Evolutionary conservation across 2,329 filamentous ascomycete species (phyloP).

Genomic region (Cladosporium sp.): DNA sequence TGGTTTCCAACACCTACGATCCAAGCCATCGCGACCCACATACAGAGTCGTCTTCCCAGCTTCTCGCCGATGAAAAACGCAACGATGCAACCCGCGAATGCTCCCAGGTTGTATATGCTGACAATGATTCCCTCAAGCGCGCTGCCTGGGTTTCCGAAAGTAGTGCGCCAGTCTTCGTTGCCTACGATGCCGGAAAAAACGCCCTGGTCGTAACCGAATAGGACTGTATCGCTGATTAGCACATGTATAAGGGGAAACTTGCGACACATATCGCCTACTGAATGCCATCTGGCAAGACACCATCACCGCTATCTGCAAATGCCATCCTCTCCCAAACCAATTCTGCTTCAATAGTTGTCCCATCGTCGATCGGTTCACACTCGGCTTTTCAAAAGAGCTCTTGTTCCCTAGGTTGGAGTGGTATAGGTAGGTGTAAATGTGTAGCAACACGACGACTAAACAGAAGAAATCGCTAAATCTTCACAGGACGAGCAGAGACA

Average conservation of each 20-base stretch:
- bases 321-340: slow-evolving; percentile 26
- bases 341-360: slow-evolving; percentile 3
- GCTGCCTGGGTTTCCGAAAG: slow-evolving; percentile 36
- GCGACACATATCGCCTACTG: background rate
- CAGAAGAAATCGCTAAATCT: background rate
- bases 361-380: background rate
- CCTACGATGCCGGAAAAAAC: slow-evolving; percentile 37
- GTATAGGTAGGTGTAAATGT: background rate
- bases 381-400: background rate
- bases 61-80: slow-evolving; percentile 36
- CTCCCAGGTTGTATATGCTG: slow-evolving; percentile 37
- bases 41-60: slow-evolving; percentile 33
- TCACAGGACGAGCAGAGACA: background rate
- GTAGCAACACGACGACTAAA: background rate
- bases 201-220: slow-evolving; percentile 31
- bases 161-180: slow-evolving; percentile 38
- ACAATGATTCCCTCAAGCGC: slow-evolving; percentile 42
- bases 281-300: slow-evolving; percentile 30
- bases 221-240: slow-evolving; percentile 11
- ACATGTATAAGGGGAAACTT: background rate
- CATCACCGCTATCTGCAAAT: slow-evolving; percentile 29
- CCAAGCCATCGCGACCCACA: slow-evolving; percentile 42
- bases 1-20: slow-evolving; percentile 26
- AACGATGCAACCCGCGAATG: slow-evolving; percentile 36
- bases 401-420: background rate